Base-by-base conservation (phyloP, 352 stramenopile species). In the Lagenidium giganteum region DNA sequence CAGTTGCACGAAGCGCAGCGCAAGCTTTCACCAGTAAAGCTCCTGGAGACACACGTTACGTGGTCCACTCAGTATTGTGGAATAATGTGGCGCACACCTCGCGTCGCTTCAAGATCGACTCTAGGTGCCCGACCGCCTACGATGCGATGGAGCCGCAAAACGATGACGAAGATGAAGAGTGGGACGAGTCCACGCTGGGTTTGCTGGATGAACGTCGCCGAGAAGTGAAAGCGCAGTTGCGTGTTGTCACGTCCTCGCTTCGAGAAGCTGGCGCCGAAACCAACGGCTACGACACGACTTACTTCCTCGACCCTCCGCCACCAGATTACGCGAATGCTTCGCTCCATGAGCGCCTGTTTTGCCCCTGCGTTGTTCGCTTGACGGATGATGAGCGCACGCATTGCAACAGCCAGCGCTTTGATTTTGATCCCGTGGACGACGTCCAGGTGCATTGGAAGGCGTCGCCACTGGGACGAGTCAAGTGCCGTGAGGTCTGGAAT, bases 211-310 rank as follows among this genome's bases (percentile, higher is more conserved):
- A 82, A 33, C 57, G 57, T 5, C 57, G 48, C 7, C 44, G 46
- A 7, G 67, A 81, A 44, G 30, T 80, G 33, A 56, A 60, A 2
- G 55, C 47, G 21, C 68, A 62, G 42, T 28, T 86, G 33, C 67
- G 60, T 9, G 40, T 47, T 3, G 53, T 81, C 2, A 26, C 54
- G 14, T 68, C 63, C 56, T 70, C 61, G 20, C 39, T 86, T 35
- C 53, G 57, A 26, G 73, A 80, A 8, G 43, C 49, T 12, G 73
- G 73, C n/a, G 70, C 65, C 9, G 65, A 68, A 28, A 64, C 67
- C 8, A 42, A 77, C 27, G 73, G 73, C 25, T 89, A 79, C 57
- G 38, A 66, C 26, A 49, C 55, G 20, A 66, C 67, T 27, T 89
- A 85, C 45, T 65, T 66, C 22, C 57, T 89, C 14, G 59, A 78